Conservation (phyloP, 1,284 basidiomycete species). For the Bjerkandera adusta region DNA sequence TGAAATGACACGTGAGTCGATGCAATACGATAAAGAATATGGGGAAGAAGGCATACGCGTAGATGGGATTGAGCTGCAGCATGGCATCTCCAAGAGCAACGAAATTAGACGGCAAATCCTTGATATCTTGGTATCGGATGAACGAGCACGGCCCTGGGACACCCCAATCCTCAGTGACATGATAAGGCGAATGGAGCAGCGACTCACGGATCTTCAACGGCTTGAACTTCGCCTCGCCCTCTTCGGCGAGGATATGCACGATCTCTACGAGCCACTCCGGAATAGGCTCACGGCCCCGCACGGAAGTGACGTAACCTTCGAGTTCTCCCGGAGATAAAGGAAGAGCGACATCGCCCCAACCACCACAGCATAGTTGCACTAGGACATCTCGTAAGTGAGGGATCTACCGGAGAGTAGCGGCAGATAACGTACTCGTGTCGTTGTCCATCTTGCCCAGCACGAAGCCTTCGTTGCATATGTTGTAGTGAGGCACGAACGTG, state of each 20-base stretch:
- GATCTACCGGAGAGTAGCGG: background rate
- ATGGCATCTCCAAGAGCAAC: conserved; percentile 14
- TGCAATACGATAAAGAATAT: background rate
- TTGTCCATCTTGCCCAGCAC: conserved; percentile 17
- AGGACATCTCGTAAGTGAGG: background rate
- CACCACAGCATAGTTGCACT: conserved; percentile 18
- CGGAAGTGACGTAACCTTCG: conserved; percentile 11
- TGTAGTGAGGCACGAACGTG: conserved; percentile 15
- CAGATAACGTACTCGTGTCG: conserved; percentile 12
- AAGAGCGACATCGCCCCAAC: conserved; percentile 16
- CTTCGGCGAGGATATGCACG: conserved; percentile 3
- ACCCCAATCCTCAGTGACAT: background rate
- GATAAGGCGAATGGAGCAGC: background rate
- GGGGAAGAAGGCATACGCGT: conserved; percentile 10
- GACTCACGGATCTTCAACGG: conserved; percentile 14
- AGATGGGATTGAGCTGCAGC: conserved; percentile 16
- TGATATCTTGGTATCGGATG: conserved; percentile 15
- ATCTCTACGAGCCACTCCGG: conserved; percentile 14
- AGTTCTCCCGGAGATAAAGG: conserved; percentile 9
- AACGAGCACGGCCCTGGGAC: conserved; percentile 14
- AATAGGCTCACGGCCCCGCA: conserved; percentile 7
- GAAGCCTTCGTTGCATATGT: conserved; percentile 12
- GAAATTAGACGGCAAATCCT: conserved; percentile 12
- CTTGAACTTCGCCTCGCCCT: conserved; percentile 14
- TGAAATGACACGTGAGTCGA: background rate